Evolutionary conservation across 345 rosid species (phyloP).

Genomic region (Murraya koenigii): DNA sequence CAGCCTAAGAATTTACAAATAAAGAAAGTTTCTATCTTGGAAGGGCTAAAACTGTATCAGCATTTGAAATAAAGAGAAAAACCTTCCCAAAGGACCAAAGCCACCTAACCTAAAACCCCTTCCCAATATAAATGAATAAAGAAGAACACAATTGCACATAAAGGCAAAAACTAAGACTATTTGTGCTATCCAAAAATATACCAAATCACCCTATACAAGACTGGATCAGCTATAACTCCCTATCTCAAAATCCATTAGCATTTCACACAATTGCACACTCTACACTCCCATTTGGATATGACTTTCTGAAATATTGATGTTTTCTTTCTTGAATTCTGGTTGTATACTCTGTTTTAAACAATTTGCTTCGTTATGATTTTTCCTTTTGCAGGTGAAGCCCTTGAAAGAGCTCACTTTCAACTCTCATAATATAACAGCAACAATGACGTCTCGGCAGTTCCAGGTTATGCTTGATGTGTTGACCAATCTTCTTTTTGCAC

Average conservation of each 20-base stretch:
- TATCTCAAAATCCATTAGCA: not conserved
- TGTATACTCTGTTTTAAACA: not conserved
- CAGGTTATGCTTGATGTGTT: conserved; percentile 97
- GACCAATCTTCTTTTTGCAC: conserved; percentile 96
- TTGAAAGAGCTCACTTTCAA: conserved; percentile 92
- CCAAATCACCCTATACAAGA: too few relatives aligned
- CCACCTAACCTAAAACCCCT: too few relatives aligned
- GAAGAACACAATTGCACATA: too few relatives aligned
- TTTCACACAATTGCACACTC: not conserved
- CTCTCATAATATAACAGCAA: conserved; percentile 76
- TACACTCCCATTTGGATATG: not conserved
- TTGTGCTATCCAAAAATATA: too few relatives aligned
- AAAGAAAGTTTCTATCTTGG: too few relatives aligned
- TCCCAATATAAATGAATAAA: too few relatives aligned
- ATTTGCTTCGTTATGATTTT: conserved; percentile 17
- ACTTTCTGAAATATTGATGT: not conserved
- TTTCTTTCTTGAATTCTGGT: not conserved
- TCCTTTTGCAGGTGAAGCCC: conserved; percentile 78
- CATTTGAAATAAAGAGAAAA: too few relatives aligned
- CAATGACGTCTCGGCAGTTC: conserved; percentile 98
- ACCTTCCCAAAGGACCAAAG: too few relatives aligned
- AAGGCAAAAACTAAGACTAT: too few relatives aligned
- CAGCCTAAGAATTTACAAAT: too few relatives aligned
- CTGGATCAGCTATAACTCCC: too few relatives aligned
- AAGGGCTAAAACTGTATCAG: too few relatives aligned